A percentile compares a stretch with the other conserved stretches of the same genome.
phyloP scores from a whole-genome alignment of 169 alveolate genomes.

The Amoebophrya sp. region DNA sequence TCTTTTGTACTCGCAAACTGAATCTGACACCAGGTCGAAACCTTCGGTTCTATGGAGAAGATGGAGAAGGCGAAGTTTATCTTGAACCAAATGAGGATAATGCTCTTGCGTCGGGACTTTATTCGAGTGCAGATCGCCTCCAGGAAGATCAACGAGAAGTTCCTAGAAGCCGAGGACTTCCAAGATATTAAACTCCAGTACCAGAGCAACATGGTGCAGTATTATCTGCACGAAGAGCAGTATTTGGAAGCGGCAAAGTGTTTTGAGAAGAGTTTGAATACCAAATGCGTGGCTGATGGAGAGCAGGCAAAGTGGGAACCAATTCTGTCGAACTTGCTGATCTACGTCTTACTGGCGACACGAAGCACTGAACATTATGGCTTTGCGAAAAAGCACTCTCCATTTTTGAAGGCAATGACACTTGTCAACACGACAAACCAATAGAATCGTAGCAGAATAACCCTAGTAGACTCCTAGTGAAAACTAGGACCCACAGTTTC shows the following conservation, averaged over 20 bases:
- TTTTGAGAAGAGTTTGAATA: constrained; percentile 33
- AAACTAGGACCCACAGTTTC: background rate
- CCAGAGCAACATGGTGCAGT: constrained; percentile 35
- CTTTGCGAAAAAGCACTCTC: too few species aligned
- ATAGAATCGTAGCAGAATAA: background rate
- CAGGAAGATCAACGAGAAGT: constrained; percentile 47
- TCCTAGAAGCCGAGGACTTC: constrained; percentile 47
- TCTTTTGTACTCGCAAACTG: too few species aligned
- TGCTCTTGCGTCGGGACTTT: constrained; percentile 42
- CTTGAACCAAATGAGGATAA: constrained; percentile 58
- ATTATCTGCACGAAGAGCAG: constrained; percentile 41
- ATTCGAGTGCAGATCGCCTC: constrained; percentile 49
- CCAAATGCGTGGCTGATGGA: constrained; percentile 30
- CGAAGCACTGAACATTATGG: constrained; percentile 13
- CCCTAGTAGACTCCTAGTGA: background rate
- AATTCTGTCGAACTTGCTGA: background rate
- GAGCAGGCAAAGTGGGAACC: constrained; percentile 12
- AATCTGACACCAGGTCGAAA: constrained; percentile 45
- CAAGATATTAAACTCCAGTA: constrained; percentile 41
- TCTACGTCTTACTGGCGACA: background rate
- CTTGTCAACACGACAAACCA: background rate
- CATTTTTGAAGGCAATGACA: background rate
- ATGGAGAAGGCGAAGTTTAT: constrained; percentile 58
- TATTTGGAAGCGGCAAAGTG: constrained; percentile 39
- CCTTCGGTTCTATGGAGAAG: constrained; percentile 57